Evolutionary conservation across 345 rosid genomes (phyloP).

Genomic region (Punica granatum): DNA sequence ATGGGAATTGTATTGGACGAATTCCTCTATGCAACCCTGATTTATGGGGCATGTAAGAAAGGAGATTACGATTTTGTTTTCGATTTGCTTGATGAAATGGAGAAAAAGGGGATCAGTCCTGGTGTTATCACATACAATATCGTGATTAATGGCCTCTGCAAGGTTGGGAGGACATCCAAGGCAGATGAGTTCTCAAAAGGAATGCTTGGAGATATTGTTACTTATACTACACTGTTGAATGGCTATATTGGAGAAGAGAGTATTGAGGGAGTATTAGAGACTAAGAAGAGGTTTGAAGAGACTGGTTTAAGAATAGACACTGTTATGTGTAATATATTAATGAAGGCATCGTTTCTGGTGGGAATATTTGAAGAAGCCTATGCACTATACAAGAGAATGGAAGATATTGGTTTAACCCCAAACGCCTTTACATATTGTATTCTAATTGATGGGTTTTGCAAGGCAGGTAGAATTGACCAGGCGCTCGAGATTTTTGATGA

Average conservation of each 20-base stretch:
- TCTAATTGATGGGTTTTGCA: slow-evolving; percentile 54
- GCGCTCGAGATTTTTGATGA: slow-evolving; percentile 77
- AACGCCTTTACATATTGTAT: slow-evolving; percentile 50
- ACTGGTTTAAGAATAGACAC: slow-evolving; percentile 49
- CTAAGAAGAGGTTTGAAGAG: slow-evolving; percentile 43
- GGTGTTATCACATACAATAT: slow-evolving; percentile 49
- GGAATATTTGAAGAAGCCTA: slow-evolving; percentile 70
- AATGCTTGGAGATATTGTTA: slow-evolving; percentile 44
- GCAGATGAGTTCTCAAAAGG: slow-evolving; percentile 63
- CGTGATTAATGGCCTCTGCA: slow-evolving; percentile 63
- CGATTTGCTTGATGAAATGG: slow-evolving; percentile 59
- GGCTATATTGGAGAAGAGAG: slow-evolving; percentile 54
- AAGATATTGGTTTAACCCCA: slow-evolving; percentile 45
- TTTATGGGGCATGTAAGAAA: slow-evolving; percentile 55
- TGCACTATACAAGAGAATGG: slow-evolving; percentile 53
- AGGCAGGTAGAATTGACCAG: slow-evolving; percentile 56
- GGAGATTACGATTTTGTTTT: slow-evolving; percentile 45
- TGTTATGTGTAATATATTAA: slow-evolving; percentile 61
- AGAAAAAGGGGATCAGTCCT: slow-evolving; percentile 54
- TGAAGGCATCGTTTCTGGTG: slow-evolving; percentile 58
- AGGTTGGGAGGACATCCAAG: slow-evolving; percentile 52
- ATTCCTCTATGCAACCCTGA: slow-evolving; percentile 61
- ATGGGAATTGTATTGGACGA: slow-evolving; percentile 54
- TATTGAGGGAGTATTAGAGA: slow-evolving; percentile 39
- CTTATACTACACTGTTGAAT: slow-evolving; percentile 59